Percentiles rank a stretch among this genome's conserved stretches.
Evolutionary conservation across 2,329 filamentous ascomycete species (phyloP).

Genomic region (Chrysosporium keratinophilum): DNA sequence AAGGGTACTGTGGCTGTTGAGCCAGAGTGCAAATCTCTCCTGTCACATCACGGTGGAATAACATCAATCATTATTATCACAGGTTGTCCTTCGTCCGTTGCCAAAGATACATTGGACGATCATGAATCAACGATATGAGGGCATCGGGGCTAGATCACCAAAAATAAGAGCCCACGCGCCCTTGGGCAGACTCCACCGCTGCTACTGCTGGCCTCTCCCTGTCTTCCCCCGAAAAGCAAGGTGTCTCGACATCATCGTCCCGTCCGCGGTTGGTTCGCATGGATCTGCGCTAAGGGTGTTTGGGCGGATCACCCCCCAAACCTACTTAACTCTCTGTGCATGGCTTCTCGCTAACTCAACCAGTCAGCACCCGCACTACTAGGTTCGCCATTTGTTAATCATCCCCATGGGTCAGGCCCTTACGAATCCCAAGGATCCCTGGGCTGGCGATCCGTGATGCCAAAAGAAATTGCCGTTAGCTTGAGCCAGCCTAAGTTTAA

Average conservation of each 20-base stretch:
- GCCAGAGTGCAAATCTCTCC: too few relatives aligned
- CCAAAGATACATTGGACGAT: not conserved
- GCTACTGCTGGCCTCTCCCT: not conserved
- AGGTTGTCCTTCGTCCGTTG: not conserved
- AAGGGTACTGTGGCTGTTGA: too few relatives aligned
- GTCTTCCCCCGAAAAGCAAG: too few relatives aligned
- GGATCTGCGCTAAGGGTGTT: constrained; percentile 16
- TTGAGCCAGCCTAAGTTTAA: constrained; percentile 1
- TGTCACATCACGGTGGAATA: too few relatives aligned
- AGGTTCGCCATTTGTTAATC: constrained; percentile 7
- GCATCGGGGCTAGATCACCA: constrained; percentile 11
- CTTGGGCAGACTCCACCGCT: not conserved
- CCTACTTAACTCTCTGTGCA: constrained; percentile 3
- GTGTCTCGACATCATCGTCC: constrained; percentile 12
- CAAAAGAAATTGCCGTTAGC: not conserved
- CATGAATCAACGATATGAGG: not conserved
- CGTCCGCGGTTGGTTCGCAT: constrained; percentile 14
- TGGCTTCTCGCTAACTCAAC: constrained; percentile 12
- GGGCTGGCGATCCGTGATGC: constrained; percentile 7
- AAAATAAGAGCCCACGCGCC: constrained; percentile 8
- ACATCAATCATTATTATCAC: too few relatives aligned
- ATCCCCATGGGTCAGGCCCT: constrained; percentile 4
- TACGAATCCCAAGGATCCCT: constrained; percentile 7
- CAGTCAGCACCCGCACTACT: constrained; percentile 6
- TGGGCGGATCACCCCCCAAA: constrained; percentile 10